Conservation (phyloP, 2,329 filamentous ascomycete genomes). For the Amauroascus verrucosus region DNA sequence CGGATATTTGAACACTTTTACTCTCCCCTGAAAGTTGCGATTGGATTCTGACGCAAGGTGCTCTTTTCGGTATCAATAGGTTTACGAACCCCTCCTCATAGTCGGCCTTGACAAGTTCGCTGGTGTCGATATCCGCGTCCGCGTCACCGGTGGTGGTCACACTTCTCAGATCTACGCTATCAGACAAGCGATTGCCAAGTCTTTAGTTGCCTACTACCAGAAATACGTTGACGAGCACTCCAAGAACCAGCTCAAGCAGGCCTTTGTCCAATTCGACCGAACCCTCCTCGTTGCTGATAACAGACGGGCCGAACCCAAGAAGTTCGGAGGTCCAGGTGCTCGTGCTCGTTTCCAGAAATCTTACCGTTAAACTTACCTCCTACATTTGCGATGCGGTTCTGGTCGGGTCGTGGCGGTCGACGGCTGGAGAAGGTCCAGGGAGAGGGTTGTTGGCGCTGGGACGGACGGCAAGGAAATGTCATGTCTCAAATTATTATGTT, state of each 20-base stretch:
- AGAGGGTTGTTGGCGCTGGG: slow-evolving; percentile 11
- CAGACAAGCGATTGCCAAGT: slow-evolving; percentile 97
- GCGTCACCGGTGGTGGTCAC: slow-evolving; percentile 94
- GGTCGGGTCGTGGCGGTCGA: neutral
- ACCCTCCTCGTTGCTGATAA: slow-evolving; percentile 98
- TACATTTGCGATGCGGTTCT: slow-evolving; percentile 9
- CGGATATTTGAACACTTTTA: neutral
- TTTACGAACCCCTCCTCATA: slow-evolving; percentile 98
- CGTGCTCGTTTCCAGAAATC: slow-evolving; percentile 98
- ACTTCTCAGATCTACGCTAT: slow-evolving; percentile 96
- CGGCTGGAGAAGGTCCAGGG: neutral
- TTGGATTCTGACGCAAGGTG: neutral
- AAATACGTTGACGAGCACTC: slow-evolving; percentile 99
- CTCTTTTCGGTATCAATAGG: slow-evolving; percentile 40
- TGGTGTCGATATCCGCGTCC: slow-evolving; percentile 92
- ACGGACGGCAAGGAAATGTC: slow-evolving; percentile 9
- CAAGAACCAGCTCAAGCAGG: slow-evolving; percentile 99
- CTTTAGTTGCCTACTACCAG: slow-evolving; percentile 97
- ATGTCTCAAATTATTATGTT: slow-evolving; percentile 11
- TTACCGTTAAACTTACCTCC: slow-evolving; percentile 74
- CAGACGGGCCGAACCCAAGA: slow-evolving; percentile 99
- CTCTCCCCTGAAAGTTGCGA: neutral
- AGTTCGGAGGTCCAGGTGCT: slow-evolving; percentile 73
- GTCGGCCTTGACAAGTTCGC: slow-evolving; percentile 96
- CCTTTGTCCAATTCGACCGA: slow-evolving; percentile 89